Conservation (phyloP, 176 grass and related monocot genomes). For the Elymus sibiricus region DNA sequence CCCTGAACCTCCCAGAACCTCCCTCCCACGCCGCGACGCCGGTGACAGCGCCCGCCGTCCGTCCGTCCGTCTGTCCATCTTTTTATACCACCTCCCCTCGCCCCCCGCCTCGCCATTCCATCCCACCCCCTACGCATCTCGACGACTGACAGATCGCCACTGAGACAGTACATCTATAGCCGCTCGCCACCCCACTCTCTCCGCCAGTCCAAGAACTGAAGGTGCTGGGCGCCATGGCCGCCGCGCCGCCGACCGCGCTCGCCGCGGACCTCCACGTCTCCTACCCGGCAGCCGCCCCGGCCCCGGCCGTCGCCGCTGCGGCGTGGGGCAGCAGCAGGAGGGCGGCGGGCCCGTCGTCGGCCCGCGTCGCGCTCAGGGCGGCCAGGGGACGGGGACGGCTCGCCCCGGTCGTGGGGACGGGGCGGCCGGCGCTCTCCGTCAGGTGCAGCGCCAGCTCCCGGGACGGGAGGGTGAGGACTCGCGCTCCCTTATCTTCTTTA, state of each 20-base stretch:
- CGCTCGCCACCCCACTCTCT: neutral
- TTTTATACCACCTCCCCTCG: neutral
- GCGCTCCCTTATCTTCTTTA: neutral
- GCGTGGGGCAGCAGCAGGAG: slow-evolving; percentile 37
- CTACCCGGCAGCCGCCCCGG: neutral
- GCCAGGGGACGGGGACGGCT: neutral
- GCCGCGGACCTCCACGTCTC: neutral
- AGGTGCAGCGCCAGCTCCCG: slow-evolving; percentile 44
- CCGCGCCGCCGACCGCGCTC: slow-evolving; percentile 25
- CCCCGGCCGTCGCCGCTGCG: slow-evolving; percentile 36
- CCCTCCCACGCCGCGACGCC: neutral
- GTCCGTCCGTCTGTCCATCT: neutral
- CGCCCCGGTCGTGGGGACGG: slow-evolving; percentile 28
- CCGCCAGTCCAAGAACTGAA: neutral
- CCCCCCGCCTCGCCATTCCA: neutral
- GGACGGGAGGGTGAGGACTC: slow-evolving; percentile 37
- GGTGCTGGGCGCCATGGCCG: slow-evolving; percentile 12
- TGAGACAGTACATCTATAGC: too few relatives aligned
- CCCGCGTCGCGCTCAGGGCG: slow-evolving; percentile 6
- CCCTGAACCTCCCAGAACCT: slow-evolving; percentile 51
- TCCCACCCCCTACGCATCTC: neutral
- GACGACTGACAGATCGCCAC: neutral
- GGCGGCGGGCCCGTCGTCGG: neutral
- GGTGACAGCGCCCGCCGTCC: neutral
- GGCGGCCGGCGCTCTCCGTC: slow-evolving; percentile 22